Evolutionary conservation across 805 yeast species (phyloP).

Genomic region (Naumovozyma castellii): DNA sequence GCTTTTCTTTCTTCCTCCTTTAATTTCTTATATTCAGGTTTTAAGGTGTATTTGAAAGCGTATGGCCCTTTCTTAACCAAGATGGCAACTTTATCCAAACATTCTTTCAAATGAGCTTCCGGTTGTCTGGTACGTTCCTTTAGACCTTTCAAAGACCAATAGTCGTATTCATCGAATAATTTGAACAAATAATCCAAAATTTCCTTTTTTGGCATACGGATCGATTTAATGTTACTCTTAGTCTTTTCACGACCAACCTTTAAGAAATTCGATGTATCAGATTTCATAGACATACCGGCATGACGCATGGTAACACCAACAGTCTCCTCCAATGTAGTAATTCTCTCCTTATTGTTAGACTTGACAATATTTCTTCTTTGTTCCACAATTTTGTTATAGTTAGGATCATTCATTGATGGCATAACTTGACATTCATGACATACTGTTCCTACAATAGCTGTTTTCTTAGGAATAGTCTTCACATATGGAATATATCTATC

Average conservation of each 20-base stretch:
- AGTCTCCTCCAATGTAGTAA: constrained; percentile 61
- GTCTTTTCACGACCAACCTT: constrained; percentile 40
- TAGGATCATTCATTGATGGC: constrained; percentile 66
- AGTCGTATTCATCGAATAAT: constrained; percentile 88
- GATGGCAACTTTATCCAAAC: constrained; percentile 79
- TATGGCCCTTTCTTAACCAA: constrained; percentile 93
- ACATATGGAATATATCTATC: constrained; percentile 65
- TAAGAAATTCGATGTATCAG: constrained; percentile 62
- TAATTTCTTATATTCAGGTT: constrained; percentile 79
- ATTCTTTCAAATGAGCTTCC: constrained; percentile 83
- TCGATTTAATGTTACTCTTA: constrained; percentile 53
- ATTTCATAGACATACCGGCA: constrained; percentile 76
- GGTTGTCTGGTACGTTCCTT: constrained; percentile 94
- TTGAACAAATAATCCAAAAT: constrained; percentile 80
- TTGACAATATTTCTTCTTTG: constrained; percentile 41
- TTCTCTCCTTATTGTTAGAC: constrained; percentile 48
- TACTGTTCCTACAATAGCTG: constrained; percentile 76
- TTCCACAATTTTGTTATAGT: constrained; percentile 55
- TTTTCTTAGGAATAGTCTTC: constrained; percentile 79
- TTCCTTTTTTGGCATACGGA: constrained; percentile 88
- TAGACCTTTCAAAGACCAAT: constrained; percentile 91
- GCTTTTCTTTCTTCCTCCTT: constrained; percentile 69
- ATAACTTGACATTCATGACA: constrained; percentile 86
- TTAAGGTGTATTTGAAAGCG: constrained; percentile 81
- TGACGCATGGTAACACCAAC: constrained; percentile 85